A percentile compares a stretch with the other conserved stretches of the same genome.
These are phyloP conservation scores for Amesomyces nigricolor DNA, from an alignment of 2,329 filamentous ascomycete genomes.

Conservation along the genomic window DNA sequence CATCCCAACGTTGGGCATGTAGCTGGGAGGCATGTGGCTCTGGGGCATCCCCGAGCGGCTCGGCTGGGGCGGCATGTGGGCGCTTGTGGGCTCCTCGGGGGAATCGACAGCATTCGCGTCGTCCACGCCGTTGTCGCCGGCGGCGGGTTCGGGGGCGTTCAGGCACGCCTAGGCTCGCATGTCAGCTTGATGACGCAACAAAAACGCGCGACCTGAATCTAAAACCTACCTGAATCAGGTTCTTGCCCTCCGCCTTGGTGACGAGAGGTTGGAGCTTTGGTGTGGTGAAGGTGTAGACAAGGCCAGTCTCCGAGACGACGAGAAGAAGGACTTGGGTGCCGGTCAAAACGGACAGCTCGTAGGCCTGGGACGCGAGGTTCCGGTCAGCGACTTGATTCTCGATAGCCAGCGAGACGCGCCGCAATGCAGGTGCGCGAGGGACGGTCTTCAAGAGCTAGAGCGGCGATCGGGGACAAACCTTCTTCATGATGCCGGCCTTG, in stretches of 20 bases:
- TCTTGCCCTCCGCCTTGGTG: slow-evolving; percentile 98
- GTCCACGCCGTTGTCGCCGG: slow-evolving; percentile 76
- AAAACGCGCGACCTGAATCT: background rate
- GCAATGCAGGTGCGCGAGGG: slow-evolving; percentile 16
- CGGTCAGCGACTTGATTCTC: slow-evolving; percentile 20
- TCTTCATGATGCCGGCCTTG: slow-evolving; percentile 99
- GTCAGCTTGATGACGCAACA: background rate
- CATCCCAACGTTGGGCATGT: slow-evolving; percentile 59
- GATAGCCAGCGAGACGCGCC: background rate
- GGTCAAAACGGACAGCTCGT: slow-evolving; percentile 94
- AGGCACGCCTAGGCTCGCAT: slow-evolving; percentile 68
- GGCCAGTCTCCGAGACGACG: slow-evolving; percentile 92
- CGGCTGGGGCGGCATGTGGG: slow-evolving; percentile 65
- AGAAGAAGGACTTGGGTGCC: slow-evolving; percentile 95
- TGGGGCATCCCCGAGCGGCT: slow-evolving; percentile 61
- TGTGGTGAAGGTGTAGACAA: slow-evolving; percentile 97
- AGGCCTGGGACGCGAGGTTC: slow-evolving; percentile 57
- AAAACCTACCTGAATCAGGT: slow-evolving; percentile 83
- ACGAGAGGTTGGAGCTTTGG: slow-evolving; percentile 97
- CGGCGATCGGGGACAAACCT: slow-evolving; percentile 56
- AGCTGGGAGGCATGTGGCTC: slow-evolving; percentile 59
- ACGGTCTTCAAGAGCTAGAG: background rate
- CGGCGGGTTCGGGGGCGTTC: slow-evolving; percentile 86
- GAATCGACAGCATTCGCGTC: slow-evolving; percentile 75
- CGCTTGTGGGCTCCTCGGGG: slow-evolving; percentile 78